A percentile compares a stretch with the other conserved stretches of the same genome.
phyloP scores from a whole-genome alignment of 306 rosid genomes.

The Pachyrhizus erosus region DNA sequence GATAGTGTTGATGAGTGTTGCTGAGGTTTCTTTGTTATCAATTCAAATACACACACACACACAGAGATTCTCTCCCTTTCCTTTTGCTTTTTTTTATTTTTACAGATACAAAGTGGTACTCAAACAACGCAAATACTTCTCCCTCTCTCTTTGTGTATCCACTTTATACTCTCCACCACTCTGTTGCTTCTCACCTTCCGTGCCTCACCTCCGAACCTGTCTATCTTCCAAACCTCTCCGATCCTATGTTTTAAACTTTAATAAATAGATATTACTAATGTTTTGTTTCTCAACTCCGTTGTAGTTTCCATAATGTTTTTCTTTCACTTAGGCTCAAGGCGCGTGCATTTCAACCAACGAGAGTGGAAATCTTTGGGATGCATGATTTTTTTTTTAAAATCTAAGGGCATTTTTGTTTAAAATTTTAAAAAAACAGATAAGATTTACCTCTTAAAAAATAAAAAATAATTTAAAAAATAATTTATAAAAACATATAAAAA shows the following conservation, averaged over 20 bases:
- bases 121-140: conserved; percentile 22
- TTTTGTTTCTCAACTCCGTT: conserved; percentile 25
- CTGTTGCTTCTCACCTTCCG: conserved; percentile 23
- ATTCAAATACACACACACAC: conserved; percentile 43
- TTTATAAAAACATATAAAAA: no score
- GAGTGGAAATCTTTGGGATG: background rate
- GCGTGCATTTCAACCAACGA: conserved; percentile 29
- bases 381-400: background rate
- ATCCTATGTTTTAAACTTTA: conserved; percentile 1
- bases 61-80: conserved; percentile 39
- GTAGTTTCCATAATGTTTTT: background rate
- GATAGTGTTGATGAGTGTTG: conserved; percentile 48
- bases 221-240: conserved; percentile 30
- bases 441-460: no score
- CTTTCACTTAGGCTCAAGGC: conserved; percentile 18
- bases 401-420: background rate
- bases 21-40: conserved; percentile 58
- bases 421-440: no score
- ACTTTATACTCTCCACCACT: conserved; percentile 46
- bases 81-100: conserved; percentile 44
- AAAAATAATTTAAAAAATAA: no score
- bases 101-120: conserved; percentile 31
- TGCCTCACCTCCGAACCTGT: conserved; percentile 46
- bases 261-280: background rate
- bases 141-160: conserved; percentile 34